phyloP scores from a whole-genome alignment of 1,284 basidiomycete genomes.

The Puccinia novopanici region DNA sequence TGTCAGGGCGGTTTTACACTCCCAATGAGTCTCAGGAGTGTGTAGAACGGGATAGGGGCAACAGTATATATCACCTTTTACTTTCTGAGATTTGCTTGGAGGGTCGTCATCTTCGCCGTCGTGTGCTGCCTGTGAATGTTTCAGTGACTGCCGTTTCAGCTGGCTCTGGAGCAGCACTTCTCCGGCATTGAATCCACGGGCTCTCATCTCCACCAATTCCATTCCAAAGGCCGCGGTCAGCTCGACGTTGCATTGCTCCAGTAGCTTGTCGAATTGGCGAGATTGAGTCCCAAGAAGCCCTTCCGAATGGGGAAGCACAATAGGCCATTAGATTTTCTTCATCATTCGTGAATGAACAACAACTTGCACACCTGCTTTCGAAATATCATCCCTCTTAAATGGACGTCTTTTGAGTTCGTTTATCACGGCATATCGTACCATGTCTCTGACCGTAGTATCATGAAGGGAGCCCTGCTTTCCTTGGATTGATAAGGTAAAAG shows the following conservation, averaged over 20 bases:
- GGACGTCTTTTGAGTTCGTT: slow-evolving; percentile 43
- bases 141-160: slow-evolving; percentile 10
- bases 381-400: slow-evolving; percentile 35
- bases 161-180: slow-evolving; percentile 19
- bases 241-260: slow-evolving; percentile 34
- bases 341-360: too few species aligned
- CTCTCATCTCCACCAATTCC: slow-evolving; percentile 46
- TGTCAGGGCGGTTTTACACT: background rate
- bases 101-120: slow-evolving; percentile 23
- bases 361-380: slow-evolving; percentile 30
- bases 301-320: background rate
- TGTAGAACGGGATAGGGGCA: background rate
- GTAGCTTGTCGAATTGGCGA: slow-evolving; percentile 35
- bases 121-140: slow-evolving; percentile 23
- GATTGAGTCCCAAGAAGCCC: slow-evolving; percentile 26
- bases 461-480: background rate
- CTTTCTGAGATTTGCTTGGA: slow-evolving; percentile 14
- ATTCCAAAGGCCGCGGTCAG: slow-evolving; percentile 42
- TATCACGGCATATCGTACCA: slow-evolving; percentile 40
- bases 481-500: background rate
- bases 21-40: background rate
- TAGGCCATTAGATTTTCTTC: background rate
- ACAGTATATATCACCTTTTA: slow-evolving; percentile 20
- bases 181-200: slow-evolving; percentile 37
- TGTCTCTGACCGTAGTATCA: slow-evolving; percentile 27